Percentiles rank a stretch among this genome's conserved stretches.
These are phyloP conservation scores for Lizonia empirigonia DNA, from an alignment of 2,329 filamentous ascomycete genomes.

Conservation along the genomic window DNA sequence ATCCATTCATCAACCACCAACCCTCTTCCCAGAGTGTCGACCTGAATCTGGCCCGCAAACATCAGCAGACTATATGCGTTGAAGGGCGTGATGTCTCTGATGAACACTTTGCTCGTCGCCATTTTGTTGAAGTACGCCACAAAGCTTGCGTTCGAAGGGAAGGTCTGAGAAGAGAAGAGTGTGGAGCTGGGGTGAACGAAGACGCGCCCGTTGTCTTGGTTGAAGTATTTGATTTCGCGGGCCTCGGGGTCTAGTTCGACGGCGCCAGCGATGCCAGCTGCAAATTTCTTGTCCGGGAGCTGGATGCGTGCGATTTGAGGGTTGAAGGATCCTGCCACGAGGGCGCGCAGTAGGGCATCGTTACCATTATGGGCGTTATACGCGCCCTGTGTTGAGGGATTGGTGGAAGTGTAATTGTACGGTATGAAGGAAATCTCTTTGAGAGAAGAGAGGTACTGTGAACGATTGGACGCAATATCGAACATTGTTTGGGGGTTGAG, in stretches of 20 bases:
- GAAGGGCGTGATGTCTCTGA: constrained; percentile 89
- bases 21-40: constrained; percentile 87
- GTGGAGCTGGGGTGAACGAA: constrained; percentile 92
- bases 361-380: constrained; percentile 59
- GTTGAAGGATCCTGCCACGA: constrained; percentile 59
- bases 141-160: constrained; percentile 75
- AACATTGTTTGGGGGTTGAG: constrained; percentile 81
- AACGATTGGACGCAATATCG: constrained; percentile 85
- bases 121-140: constrained; percentile 92
- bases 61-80: constrained; percentile 87
- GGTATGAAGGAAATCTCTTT: constrained; percentile 82
- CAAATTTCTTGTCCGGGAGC: constrained; percentile 95
- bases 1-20: constrained; percentile 93
- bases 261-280: constrained; percentile 81
- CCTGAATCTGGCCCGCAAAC: constrained; percentile 81
- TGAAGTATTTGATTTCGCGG: constrained; percentile 89
- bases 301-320: constrained; percentile 92
- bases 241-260: constrained; percentile 94
- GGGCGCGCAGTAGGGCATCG: constrained; percentile 53
- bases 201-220: constrained; percentile 63
- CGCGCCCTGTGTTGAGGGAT: constrained; percentile 27
- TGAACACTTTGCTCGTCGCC: constrained; percentile 88
- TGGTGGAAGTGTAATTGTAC: constrained; percentile 45
- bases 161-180: constrained; percentile 81
- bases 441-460: constrained; percentile 84